Base-by-base conservation (phyloP, 2,329 filamentous ascomycete genomes). In the Malbranchea cinnamomea region DNA sequence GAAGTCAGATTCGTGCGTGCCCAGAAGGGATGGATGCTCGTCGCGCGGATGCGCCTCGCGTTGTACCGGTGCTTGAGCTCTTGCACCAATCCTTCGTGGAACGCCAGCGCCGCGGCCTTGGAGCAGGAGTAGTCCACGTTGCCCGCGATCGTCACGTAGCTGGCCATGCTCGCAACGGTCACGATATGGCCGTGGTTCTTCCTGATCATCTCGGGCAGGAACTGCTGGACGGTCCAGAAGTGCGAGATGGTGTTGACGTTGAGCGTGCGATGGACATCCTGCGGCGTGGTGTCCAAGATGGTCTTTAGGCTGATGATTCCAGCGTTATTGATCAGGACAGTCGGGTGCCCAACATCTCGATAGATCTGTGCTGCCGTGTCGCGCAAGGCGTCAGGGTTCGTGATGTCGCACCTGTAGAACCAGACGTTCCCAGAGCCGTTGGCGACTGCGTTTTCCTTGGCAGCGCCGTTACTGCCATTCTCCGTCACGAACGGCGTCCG, bases 321-420 rank as follows among this genome's bases (percentile, higher is more conserved):
- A 6, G 77, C 76, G 45, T 80, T 80, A 57, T 79, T 78, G 56
- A 80, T 74, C 3, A 83, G 59, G 37, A 83, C 59, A 0, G 75
- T 81, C 1, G 77, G 78, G 28, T 68, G 45, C 33, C 79, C 57
- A 8, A 64, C 49, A 17, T 52, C 48, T 8, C 20, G 23, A 30
- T 68, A 63, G 44, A 82, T 64, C 4, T 56, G 45, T 8, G 59
- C 44, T 1, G 71, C 73, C 4, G 64, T 63, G 2, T 54, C 48
- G 5, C 60, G 47, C 40, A 81, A 64, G 20, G 59, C 60, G 9
- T 60, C 46, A 3, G 67, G 56, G 0, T 66, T 73, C 28, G 72
- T 71, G 40, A 84, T 67, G 51, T 85, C 77, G 56, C 74, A 78
- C 41, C 73, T 57, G 57, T 73, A 80, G 57, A 72, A 77, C 48